Evolutionary conservation across 2,329 filamentous ascomycete genomes (phyloP), one percentile per base, ranked within the genome.

Genomic region (Cylindrodendrum hubeiense): DNA sequence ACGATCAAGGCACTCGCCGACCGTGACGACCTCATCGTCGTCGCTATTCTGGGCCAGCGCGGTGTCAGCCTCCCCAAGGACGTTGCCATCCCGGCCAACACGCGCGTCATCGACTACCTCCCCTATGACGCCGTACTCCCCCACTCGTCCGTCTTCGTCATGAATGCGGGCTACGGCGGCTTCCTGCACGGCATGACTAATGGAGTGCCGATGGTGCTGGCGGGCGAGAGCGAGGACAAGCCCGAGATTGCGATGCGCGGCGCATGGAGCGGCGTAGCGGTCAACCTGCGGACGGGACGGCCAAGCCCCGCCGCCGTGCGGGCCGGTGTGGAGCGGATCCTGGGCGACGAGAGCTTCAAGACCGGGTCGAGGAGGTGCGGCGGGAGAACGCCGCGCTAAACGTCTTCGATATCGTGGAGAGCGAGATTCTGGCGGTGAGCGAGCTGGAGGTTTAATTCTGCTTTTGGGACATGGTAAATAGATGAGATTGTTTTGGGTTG

Each of bases 91-190:
- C 82, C 84, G 0, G 28, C 61, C 1, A 87, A 87, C 67, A 76
- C 79, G 0, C 76, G 79, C 10, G 78, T 84, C 4, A 73, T 81
- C 22, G 83, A 86, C 70, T 86, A 84, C 67, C 71, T 87, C 4
- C 79, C 83, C 4, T 86, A 86, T 65, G 83, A 87, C 61, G 74
- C 78, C 0, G 63, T 86, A 1, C 75, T 87, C 1, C 79, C 80
- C 1, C 65, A 84, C 70, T 76, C 77, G 33, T 83, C 80, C 43
- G 77, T 84, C 1, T 83, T 86, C 28, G 76, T 87, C 17, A 79
- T 79, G 12, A 87, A 86, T 51, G 84, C 80, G 12, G 84, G 84
- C 4, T 87, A 84, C 60, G 83, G 84, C 4, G 83, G 82, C 1
- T 79, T 85, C 51, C 77, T 80, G 22, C 83, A 86, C 59, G 79